These are phyloP conservation scores for Debaryomyces tyrocola DNA, from an alignment of 805 yeast genomes.

Conservation along the genomic window DNA sequence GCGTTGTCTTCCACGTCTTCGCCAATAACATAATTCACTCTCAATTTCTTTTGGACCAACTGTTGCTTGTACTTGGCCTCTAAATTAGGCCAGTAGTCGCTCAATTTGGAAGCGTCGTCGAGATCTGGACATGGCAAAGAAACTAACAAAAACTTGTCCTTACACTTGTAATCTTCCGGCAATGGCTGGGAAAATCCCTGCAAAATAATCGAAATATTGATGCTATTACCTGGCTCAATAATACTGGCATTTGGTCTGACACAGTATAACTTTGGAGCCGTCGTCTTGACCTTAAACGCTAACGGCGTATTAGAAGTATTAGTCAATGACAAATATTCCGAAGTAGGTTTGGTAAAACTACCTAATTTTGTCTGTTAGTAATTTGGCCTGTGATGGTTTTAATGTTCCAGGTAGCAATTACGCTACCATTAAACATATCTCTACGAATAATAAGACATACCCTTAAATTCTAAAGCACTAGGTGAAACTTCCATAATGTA, in stretches of 20 bases:
- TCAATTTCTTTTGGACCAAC: slow-evolving; percentile 63
- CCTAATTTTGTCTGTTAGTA: slow-evolving; percentile 39
- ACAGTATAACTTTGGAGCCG: slow-evolving; percentile 94
- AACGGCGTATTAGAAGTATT: slow-evolving; percentile 57
- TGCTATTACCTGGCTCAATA: slow-evolving; percentile 69
- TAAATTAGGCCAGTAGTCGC: slow-evolving; percentile 74
- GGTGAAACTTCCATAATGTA: slow-evolving; percentile 70
- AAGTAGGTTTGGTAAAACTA: slow-evolving; percentile 71
- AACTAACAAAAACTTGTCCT: slow-evolving; percentile 90
- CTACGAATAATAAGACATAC: slow-evolving; percentile 47
- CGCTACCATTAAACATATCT: no score
- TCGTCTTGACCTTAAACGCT: slow-evolving; percentile 96
- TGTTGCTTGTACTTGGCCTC: slow-evolving; percentile 57
- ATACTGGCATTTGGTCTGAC: slow-evolving; percentile 94
- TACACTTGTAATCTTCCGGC: slow-evolving; percentile 69
- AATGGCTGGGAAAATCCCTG: slow-evolving; percentile 83
- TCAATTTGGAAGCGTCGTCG: slow-evolving; percentile 55
- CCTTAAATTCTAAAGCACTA: slow-evolving; percentile 67
- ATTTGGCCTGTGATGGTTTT: neutral
- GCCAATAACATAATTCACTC: slow-evolving; percentile 53
- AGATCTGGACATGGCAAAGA: slow-evolving; percentile 73
- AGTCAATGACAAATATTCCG: slow-evolving; percentile 57
- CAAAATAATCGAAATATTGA: slow-evolving; percentile 77
- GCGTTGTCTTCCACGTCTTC: slow-evolving; percentile 21
- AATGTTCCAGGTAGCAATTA: neutral